Conservation (phyloP, 495 filamentous ascomycete species). For the Hypoxylon intermedium region DNA sequence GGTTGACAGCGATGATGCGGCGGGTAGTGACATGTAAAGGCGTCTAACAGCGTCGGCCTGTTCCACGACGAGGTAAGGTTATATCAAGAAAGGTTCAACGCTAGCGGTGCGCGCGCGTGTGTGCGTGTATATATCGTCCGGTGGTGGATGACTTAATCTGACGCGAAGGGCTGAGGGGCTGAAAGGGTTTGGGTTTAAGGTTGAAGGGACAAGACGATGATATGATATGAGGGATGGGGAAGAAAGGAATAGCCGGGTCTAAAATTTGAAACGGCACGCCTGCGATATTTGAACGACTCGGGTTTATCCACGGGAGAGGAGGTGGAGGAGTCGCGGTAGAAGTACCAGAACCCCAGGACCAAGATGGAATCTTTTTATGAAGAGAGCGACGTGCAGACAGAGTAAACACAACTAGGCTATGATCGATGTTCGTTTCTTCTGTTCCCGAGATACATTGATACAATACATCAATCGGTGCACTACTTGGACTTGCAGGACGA, state of each 20-base stretch:
- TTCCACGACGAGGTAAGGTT: slow-evolving; percentile 19
- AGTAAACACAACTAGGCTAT: slow-evolving; percentile 28
- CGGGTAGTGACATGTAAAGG: slow-evolving; percentile 29
- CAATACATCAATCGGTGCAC: slow-evolving; percentile 42
- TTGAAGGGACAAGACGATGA: slow-evolving; percentile 30
- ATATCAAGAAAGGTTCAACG: slow-evolving; percentile 22
- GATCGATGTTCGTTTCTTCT: slow-evolving; percentile 31
- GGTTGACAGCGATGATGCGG: slow-evolving; percentile 25
- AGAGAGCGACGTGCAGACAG: background rate
- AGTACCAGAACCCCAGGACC: background rate
- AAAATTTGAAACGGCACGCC: slow-evolving; percentile 24
- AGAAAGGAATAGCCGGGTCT: slow-evolving; percentile 23
- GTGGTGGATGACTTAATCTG: slow-evolving; percentile 35
- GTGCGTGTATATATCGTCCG: background rate
- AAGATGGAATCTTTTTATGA: background rate
- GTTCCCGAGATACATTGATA: slow-evolving; percentile 37
- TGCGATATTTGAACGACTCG: slow-evolving; percentile 27
- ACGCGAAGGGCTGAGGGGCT: slow-evolving; percentile 33
- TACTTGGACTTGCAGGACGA: slow-evolving; percentile 48
- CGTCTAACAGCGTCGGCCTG: background rate
- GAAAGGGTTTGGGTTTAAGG: background rate
- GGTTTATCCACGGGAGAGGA: slow-evolving; percentile 27
- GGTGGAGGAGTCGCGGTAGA: slow-evolving; percentile 26
- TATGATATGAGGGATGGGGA: slow-evolving; percentile 17
- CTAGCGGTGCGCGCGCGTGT: background rate